phyloP scores from a whole-genome alignment of 331 rosid species.

The Quercus lobata region DNA sequence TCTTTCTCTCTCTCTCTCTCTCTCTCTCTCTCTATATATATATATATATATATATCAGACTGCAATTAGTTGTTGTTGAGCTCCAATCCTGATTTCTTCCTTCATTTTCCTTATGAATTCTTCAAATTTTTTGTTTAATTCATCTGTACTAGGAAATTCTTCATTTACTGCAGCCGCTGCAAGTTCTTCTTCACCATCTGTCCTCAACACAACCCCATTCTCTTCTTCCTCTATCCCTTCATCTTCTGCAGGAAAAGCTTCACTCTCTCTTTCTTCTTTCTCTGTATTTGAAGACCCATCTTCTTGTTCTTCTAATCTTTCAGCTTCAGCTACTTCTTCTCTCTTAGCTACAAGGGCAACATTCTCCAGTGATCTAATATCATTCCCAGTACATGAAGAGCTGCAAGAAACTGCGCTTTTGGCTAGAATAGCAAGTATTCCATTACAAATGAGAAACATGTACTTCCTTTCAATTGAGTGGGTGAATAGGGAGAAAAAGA shows the following conservation, averaged over 20 bases:
- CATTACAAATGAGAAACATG: conserved; percentile 71
- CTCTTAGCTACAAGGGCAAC: not conserved
- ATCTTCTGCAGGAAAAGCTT: not conserved
- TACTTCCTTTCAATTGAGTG: conserved; percentile 60
- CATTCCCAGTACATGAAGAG: conserved; percentile 1
- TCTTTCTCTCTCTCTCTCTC: not conserved
- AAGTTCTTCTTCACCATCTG: conserved; percentile 21
- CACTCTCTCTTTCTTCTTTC: not conserved
- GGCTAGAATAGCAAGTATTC: conserved; percentile 56
- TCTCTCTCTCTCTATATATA: too few relatives aligned
- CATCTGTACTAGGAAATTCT: conserved; percentile 47
- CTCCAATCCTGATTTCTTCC: conserved; percentile 72
- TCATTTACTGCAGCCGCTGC: conserved; percentile 16
- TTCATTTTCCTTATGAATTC: conserved; percentile 64
- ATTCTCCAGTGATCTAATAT: not conserved
- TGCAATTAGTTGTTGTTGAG: conserved; percentile 48
- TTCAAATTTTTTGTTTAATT: conserved; percentile 59
- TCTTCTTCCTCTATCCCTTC: conserved; percentile 3
- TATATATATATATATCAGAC: conserved; percentile 11
- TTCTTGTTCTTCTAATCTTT: conserved; percentile 11
- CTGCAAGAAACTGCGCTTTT: conserved; percentile 24
- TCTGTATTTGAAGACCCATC: not conserved
- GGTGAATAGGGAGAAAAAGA: conserved; percentile 43
- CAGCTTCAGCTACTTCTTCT: conserved; percentile 10
- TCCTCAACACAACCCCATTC: not conserved